Evolutionary conservation across 225 moss, liverwort and hornwort species (phyloP), one percentile per base, ranked within the genome.

Genomic region (Pleurozium schreberi): DNA sequence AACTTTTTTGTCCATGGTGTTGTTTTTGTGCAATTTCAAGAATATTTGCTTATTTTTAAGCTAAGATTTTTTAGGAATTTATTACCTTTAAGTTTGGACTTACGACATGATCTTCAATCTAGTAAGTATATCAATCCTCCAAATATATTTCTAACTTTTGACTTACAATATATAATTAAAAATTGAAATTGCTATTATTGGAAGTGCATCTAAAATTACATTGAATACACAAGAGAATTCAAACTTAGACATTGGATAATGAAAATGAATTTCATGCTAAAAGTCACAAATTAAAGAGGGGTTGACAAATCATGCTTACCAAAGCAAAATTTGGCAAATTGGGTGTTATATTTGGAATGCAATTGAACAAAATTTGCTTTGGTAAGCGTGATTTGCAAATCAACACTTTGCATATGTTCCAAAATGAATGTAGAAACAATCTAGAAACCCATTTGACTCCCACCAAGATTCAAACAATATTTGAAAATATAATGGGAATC

Each of bases 81-180:
- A 31, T 12, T 18, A 18, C 1, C 1, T 45, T 1, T 0, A 74
- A 2, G 12, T 12, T 0, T 11, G 2, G 2, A 6, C 2, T 7
- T 18, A 11, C 6, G 18, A 0, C 18, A 31, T 47, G 11, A 0
- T 6, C 4, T 74, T 31, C 11, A 47, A 11, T 0, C 0, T 0
- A 0, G n/a, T n/a, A n/a, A n/a, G n/a, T 47, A 47, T 47, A 31
- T 18, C 30, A 1, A 17, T 10, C 17, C 0, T 45, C 10, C 2
- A 30, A 45, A 28, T 28, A 1, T 27, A 73, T 28, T 73, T 28
- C 0, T 8, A 30, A 30, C 4, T 30, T 73, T 47, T 18, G 11
- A 30, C 3, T 47, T 0, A 1, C n/a, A n/a, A n/a, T 45, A 14
- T 18, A 45, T 30, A 73, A 18, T 18, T 47, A 73, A 6, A 6